Conservation (phyloP, 1,284 basidiomycete species). For the Ustilago esculenta region DNA sequence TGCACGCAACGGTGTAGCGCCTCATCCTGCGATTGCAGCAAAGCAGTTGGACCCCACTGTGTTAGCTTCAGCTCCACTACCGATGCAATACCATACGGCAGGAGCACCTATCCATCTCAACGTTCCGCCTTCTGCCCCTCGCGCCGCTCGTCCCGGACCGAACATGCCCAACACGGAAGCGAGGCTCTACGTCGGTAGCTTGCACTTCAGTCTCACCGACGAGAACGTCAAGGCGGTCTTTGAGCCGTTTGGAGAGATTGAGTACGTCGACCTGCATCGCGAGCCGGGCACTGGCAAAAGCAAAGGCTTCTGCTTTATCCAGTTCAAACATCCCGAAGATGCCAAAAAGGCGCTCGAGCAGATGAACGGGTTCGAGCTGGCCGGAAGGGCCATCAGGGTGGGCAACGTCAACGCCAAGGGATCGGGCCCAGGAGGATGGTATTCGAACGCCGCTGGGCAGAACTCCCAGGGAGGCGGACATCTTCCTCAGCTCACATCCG, state of each 20-base stretch:
- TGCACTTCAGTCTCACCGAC: constrained; percentile 95
- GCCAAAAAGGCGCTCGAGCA: constrained; percentile 95
- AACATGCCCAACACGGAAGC: constrained; percentile 70
- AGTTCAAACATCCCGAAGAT: constrained; percentile 86
- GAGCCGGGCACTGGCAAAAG: constrained; percentile 89
- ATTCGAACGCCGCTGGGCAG: constrained; percentile 7
- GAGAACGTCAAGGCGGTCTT: constrained; percentile 98
- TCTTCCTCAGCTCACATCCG: constrained; percentile 48
- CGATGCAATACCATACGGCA: constrained; percentile 42
- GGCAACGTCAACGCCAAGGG: constrained; percentile 60
- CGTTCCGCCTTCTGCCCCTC: constrained; percentile 9
- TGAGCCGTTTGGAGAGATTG: constrained; percentile 95
- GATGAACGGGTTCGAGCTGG: constrained; percentile 98
- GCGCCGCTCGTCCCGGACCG: constrained; percentile 18
- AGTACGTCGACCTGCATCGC: constrained; percentile 96
- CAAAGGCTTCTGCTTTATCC: constrained; percentile 98
- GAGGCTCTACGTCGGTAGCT: constrained; percentile 93
- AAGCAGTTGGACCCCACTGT: constrained; percentile 31
- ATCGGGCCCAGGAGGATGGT: constrained; percentile 14
- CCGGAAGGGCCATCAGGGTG: constrained; percentile 77
- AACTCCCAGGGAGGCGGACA: constrained; percentile 33
- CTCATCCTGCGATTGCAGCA: constrained; percentile 17
- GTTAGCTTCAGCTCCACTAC: constrained; percentile 31
- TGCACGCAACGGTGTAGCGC: constrained; percentile 19
- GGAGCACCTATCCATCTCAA: constrained; percentile 47